Percentiles rank a stretch among this genome's conserved stretches.
These are phyloP conservation scores for Megacollybia marginata DNA, from an alignment of 768 basidiomycete genomes.

Conservation along the genomic window DNA sequence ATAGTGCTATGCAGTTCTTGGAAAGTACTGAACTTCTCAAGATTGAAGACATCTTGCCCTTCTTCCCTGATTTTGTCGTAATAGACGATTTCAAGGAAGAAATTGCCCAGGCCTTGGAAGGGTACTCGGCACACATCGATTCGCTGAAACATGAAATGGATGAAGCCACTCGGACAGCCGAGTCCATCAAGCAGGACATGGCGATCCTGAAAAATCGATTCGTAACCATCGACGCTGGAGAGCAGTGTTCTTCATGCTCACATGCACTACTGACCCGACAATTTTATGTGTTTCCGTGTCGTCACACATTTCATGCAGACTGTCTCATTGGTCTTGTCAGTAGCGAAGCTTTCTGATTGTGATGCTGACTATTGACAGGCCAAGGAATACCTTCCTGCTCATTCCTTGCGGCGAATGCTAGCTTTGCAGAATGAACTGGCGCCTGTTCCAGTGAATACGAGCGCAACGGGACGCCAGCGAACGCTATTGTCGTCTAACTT, in stretches of 20 bases:
- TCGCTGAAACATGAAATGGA: slow-evolving; percentile 91
- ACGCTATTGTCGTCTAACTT: slow-evolving; percentile 75
- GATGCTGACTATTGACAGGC: slow-evolving; percentile 41
- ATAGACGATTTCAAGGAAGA: slow-evolving; percentile 99
- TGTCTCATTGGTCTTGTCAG: slow-evolving; percentile 91
- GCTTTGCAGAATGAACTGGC: slow-evolving; percentile 74
- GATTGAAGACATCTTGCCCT: slow-evolving; percentile 97
- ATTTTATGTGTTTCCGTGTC: slow-evolving; percentile 98
- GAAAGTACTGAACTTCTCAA: slow-evolving; percentile 93
- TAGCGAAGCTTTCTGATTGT: slow-evolving; percentile 6
- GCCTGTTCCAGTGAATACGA: slow-evolving; percentile 23
- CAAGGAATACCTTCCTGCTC: slow-evolving; percentile 83
- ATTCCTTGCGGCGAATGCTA: slow-evolving; percentile 78
- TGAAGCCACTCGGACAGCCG: slow-evolving; percentile 86
- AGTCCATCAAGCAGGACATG: slow-evolving; percentile 91
- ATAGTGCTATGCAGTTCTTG: slow-evolving; percentile 93
- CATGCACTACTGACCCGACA: slow-evolving; percentile 76
- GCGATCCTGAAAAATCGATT: slow-evolving; percentile 79
- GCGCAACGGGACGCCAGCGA: slow-evolving; percentile 47
- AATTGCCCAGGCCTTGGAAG: slow-evolving; percentile 92
- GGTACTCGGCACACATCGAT: slow-evolving; percentile 89
- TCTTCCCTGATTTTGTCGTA: slow-evolving; percentile 99
- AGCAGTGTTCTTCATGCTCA: slow-evolving; percentile 79
- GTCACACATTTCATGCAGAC: slow-evolving; percentile 96
- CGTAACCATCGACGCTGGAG: slow-evolving; percentile 83